Evolutionary conservation across 1,139 yeast genomes (phyloP).

Genomic region (Pichia sp.): DNA sequence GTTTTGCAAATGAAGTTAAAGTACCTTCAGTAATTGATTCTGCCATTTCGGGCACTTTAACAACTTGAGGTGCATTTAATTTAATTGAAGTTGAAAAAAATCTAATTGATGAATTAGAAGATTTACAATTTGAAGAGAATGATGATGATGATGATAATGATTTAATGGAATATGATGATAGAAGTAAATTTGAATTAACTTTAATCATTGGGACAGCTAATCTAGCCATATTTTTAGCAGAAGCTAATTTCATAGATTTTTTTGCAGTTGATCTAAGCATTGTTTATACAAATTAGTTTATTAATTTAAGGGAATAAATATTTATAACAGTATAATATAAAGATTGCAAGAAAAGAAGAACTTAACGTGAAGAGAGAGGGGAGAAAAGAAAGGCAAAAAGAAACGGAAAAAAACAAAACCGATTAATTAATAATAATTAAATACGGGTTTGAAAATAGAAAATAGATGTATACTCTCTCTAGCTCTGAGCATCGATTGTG

Average conservation of each 20-base stretch:
- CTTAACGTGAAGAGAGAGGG: background rate
- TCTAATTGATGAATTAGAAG: background rate
- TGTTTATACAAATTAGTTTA: background rate
- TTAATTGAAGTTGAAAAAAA: slow-evolving; percentile 9
- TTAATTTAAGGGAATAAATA: too few relatives aligned
- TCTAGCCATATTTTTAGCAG: slow-evolving; percentile 3
- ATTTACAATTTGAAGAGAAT: too few relatives aligned
- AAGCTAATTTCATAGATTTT: slow-evolving; percentile 3
- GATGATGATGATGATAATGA: too few relatives aligned
- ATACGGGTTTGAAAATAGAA: too few relatives aligned
- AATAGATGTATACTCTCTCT: too few relatives aligned
- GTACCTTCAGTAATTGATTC: slow-evolving; percentile 99
- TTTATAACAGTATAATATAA: too few relatives aligned
- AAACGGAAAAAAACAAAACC: background rate
- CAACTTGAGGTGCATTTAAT: slow-evolving; percentile 30
- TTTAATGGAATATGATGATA: background rate
- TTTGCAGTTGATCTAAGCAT: slow-evolving; percentile 18
- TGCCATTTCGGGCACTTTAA: slow-evolving; percentile 98
- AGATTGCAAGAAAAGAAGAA: too few relatives aligned
- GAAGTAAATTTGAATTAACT: background rate
- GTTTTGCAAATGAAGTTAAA: slow-evolving; percentile 66
- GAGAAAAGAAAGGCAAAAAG: background rate
- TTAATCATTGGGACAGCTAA: background rate
- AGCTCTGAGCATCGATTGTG: too few relatives aligned
- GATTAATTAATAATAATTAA: too few relatives aligned